Evolutionary conservation across 2,329 filamentous ascomycete genomes (phyloP), one percentile per base, ranked within the genome.

Genomic region (Xylariaceae sp.): DNA sequence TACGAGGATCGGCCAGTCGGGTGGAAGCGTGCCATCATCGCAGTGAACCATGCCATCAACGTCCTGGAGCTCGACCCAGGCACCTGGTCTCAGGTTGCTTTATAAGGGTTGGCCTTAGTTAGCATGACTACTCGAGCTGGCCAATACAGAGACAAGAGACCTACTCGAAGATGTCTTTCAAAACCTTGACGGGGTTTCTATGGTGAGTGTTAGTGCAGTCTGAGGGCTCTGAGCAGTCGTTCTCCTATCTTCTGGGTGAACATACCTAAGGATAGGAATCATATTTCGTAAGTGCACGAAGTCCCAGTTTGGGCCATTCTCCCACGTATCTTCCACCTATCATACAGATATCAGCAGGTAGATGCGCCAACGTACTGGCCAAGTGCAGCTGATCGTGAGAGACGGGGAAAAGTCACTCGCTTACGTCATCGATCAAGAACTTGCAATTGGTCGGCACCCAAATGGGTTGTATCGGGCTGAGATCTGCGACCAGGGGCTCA

Each of bases 321-420:
- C 67, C 81, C 81, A 83, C 2, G 74, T 71, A 51, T 78, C 72
- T 62, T 81, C 77, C 4, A 78, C 71, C 63, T 83, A 77, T 53
- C 80, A 32, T 40, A 5, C 15, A 32, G 2, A n/a, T n/a, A n/a
- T 53, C 24, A 50, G 33, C n/a, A 16, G 23, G 4, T 6, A 27
- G 27, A 18, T 4, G 15, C 32, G 5, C 9, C 15, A 37, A 7
- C n/a, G 9, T n/a, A 18, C 4, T 16, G 30, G 8, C 16, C 15
- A 6, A 9, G 30, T 15, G 40, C 10, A 26, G n/a, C 13, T 15
- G 8, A n/a, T 20, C 4, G 4, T 13, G 10, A 8, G 4, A 10
- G 15, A 18, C 16, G 15, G 13, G 5, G 15, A 37, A 15, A 37
- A 15, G 13, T 24, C 37, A 11, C 13, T 47, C 11, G 18, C 57